Percentiles rank a stretch among this genome's conserved stretches.
Evolutionary conservation across 345 rosid species (phyloP).

Genomic region (Raphanus raphanistrum): DNA sequence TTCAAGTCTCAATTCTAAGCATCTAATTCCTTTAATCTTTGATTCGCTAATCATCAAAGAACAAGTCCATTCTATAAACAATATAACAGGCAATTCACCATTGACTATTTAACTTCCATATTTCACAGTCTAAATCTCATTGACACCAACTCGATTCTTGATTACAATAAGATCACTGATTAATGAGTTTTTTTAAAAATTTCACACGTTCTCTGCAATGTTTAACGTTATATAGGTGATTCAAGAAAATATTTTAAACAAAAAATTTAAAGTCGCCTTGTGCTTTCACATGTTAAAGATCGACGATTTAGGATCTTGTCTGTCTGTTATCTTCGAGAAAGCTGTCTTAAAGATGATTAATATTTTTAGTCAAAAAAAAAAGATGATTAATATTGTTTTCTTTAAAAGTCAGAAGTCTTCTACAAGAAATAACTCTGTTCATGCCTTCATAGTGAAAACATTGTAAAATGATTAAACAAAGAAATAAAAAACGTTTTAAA

Average conservation of each 20-base stretch:
- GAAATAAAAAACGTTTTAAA: too few species aligned
- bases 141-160: too few species aligned
- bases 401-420: too few species aligned
- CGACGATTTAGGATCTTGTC: conserved; percentile 22
- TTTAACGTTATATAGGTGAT: not conserved
- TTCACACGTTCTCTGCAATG: too few species aligned
- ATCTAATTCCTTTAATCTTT: not conserved
- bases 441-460: too few species aligned
- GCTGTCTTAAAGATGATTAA: not conserved
- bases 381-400: not conserved
- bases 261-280: not conserved
- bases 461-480: too few species aligned
- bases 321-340: not conserved
- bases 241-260: not conserved
- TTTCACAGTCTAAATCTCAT: too few species aligned
- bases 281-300: not conserved
- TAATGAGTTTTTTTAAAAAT: too few species aligned
- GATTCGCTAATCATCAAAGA: not conserved
- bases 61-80: not conserved
- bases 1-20: not conserved
- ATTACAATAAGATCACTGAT: too few species aligned
- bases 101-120: not conserved
- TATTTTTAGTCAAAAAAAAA: too few species aligned
- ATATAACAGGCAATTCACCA: not conserved
- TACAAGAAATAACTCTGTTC: too few species aligned